Percentiles rank a stretch among this genome's conserved stretches.
Evolutionary conservation across 352 stramenopile species (phyloP).

Genomic region (Saprolegnia parasitica): DNA sequence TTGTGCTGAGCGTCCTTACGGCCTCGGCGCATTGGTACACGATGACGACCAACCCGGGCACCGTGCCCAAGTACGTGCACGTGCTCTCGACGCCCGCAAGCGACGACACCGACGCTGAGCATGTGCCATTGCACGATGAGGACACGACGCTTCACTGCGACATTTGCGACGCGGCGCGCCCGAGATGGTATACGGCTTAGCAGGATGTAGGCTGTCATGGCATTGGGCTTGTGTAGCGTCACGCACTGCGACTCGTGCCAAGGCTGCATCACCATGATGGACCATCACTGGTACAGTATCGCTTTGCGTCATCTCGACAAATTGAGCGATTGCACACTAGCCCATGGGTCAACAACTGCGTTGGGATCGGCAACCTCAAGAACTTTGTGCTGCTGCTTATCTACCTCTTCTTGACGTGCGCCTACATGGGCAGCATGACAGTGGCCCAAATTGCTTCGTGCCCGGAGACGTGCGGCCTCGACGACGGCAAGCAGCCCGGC

Average conservation of each 20-base stretch:
- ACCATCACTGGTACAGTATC: constrained; percentile 73
- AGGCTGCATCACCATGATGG: constrained; percentile 71
- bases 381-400: constrained; percentile 75
- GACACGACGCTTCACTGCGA: constrained; percentile 80
- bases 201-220: background rate
- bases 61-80: constrained; percentile 41
- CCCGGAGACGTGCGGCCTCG: constrained; percentile 47
- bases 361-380: constrained; percentile 79
- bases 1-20: background rate
- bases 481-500: constrained; percentile 54
- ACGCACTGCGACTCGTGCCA: constrained; percentile 73
- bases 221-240: constrained; percentile 37
- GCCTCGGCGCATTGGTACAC: constrained; percentile 22
- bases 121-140: constrained; percentile 42
- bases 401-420: constrained; percentile 59
- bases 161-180: constrained; percentile 69
- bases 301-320: background rate
- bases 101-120: constrained; percentile 30
- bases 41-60: constrained; percentile 75
- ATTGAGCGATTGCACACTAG: constrained; percentile 34
- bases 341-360: constrained; percentile 85
- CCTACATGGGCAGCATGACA: constrained; percentile 54
- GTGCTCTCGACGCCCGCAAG: constrained; percentile 31
- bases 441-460: constrained; percentile 49
- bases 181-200: constrained; percentile 44